These are phyloP conservation scores for Colletotrichum orchidophilum DNA, from an alignment of 2,329 filamentous ascomycete species.

Conservation along the genomic window DNA sequence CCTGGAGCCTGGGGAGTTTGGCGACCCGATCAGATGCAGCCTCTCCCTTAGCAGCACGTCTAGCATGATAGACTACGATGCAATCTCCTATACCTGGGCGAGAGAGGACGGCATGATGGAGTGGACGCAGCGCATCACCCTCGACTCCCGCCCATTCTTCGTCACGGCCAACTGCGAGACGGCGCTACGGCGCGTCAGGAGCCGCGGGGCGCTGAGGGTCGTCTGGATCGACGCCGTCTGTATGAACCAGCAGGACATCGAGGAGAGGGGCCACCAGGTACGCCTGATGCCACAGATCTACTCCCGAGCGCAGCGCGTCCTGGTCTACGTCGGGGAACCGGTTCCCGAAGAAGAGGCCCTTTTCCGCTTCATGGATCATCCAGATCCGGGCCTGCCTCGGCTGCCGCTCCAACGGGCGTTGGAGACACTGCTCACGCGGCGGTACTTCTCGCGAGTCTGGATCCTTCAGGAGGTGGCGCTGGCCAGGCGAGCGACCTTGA, in stretches of 20 bases:
- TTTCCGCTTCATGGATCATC: neutral
- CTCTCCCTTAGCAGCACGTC: neutral
- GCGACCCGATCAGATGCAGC: neutral
- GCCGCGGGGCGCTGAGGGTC: neutral
- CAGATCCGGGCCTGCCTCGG: neutral
- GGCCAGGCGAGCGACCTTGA: constrained; percentile 22
- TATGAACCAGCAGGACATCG: constrained; percentile 34
- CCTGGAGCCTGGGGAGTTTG: neutral
- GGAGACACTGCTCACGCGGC: neutral
- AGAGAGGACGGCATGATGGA: constrained; percentile 21
- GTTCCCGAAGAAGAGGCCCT: constrained; percentile 23
- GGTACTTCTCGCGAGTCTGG: constrained; percentile 16
- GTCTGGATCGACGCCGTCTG: constrained; percentile 37
- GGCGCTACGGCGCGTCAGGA: neutral
- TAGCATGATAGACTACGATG: constrained; percentile 38
- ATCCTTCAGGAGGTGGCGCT: constrained; percentile 41
- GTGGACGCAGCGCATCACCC: neutral
- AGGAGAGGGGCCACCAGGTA: constrained; percentile 34
- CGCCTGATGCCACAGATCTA: constrained; percentile 34
- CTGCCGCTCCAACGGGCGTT: neutral
- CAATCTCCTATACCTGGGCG: constrained; percentile 50
- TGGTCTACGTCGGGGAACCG: constrained; percentile 35
- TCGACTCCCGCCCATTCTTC: neutral
- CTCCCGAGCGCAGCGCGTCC: constrained; percentile 19
- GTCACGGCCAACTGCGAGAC: constrained; percentile 9